Conservation (phyloP, 2,329 filamentous ascomycete genomes). For the Emericellopsis cladophorae region DNA sequence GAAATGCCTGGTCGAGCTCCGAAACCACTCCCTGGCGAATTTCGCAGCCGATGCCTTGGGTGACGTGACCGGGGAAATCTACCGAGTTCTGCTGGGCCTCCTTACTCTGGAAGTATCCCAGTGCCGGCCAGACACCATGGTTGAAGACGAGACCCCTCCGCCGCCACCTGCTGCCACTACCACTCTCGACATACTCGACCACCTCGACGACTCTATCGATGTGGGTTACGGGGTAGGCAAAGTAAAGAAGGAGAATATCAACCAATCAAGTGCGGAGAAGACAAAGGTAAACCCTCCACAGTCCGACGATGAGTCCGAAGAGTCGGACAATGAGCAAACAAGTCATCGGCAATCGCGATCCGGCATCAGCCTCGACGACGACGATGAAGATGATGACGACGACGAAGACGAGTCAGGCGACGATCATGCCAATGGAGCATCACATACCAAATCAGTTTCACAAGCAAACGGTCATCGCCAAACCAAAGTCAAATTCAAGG, state of each 20-base stretch:
- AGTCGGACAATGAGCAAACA: slow-evolving; percentile 10
- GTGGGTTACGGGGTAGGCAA: slow-evolving; percentile 46
- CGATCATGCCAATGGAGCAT: slow-evolving; percentile 13
- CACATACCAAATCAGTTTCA: slow-evolving; percentile 10
- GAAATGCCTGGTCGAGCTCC: slow-evolving; percentile 70
- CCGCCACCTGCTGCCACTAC: slow-evolving; percentile 26
- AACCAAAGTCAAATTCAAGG: slow-evolving; percentile 39
- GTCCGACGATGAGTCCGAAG: slow-evolving; percentile 9
- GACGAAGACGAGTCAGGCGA: slow-evolving; percentile 11
- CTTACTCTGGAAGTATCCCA: slow-evolving; percentile 56
- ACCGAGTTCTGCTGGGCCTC: slow-evolving; percentile 57
- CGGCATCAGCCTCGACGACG: slow-evolving; percentile 1
- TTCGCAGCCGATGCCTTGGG: slow-evolving; percentile 61
- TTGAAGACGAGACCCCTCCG: slow-evolving; percentile 16
- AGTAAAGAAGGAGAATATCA: slow-evolving; percentile 30
- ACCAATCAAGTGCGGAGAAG: slow-evolving; percentile 33
- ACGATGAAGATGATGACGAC: slow-evolving; percentile 18
- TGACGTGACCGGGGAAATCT: slow-evolving; percentile 63
- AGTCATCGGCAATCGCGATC: neutral
- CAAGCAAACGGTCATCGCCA: slow-evolving; percentile 22
- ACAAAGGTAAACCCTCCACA: slow-evolving; percentile 23
- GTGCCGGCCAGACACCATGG: slow-evolving; percentile 44
- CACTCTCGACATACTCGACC: slow-evolving; percentile 43
- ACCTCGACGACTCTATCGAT: slow-evolving; percentile 38
- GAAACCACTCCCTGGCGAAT: slow-evolving; percentile 65